phyloP scores from a whole-genome alignment of 257 asterid species.

The Handroanthus guayacan region DNA sequence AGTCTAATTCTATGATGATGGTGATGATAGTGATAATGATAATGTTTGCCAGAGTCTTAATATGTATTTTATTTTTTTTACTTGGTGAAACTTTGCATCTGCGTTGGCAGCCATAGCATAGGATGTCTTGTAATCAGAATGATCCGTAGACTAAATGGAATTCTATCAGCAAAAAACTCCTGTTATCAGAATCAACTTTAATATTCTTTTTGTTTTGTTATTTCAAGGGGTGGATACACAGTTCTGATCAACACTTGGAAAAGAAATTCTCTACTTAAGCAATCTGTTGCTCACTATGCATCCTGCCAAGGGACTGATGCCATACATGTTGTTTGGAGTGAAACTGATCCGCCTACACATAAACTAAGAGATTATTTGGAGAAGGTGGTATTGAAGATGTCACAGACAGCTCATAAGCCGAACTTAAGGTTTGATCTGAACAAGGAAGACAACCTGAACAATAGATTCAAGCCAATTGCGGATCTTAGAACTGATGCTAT shows the following conservation, averaged over 20 bases:
- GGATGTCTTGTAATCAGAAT: background rate
- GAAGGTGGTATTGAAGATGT: slow-evolving; percentile 47
- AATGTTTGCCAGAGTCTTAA: background rate
- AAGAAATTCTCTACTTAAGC: slow-evolving; percentile 63
- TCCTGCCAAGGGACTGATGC: slow-evolving; percentile 68
- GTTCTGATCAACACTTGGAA: slow-evolving; percentile 74
- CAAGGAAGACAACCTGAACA: slow-evolving; percentile 63
- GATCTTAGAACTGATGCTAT: slow-evolving; percentile 68
- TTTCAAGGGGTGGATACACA: slow-evolving; percentile 66
- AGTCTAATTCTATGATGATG: background rate
- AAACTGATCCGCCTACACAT: slow-evolving; percentile 55
- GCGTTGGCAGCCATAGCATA: background rate
- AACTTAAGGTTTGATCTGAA: slow-evolving; percentile 64
- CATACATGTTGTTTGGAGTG: slow-evolving; percentile 68
- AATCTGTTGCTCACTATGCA: slow-evolving; percentile 73
- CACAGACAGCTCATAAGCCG: slow-evolving; percentile 55
- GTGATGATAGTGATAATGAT: background rate
- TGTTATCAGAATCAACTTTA: background rate
- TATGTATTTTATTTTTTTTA: background rate
- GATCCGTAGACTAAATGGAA: background rate
- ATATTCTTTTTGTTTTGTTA: background rate
- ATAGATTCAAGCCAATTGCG: slow-evolving; percentile 62
- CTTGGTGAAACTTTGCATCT: background rate
- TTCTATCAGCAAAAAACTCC: background rate
- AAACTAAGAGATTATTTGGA: slow-evolving; percentile 49